These are phyloP conservation scores for Amylostereum areolatum DNA, from an alignment of 1,284 basidiomycete species.

Conservation along the genomic window DNA sequence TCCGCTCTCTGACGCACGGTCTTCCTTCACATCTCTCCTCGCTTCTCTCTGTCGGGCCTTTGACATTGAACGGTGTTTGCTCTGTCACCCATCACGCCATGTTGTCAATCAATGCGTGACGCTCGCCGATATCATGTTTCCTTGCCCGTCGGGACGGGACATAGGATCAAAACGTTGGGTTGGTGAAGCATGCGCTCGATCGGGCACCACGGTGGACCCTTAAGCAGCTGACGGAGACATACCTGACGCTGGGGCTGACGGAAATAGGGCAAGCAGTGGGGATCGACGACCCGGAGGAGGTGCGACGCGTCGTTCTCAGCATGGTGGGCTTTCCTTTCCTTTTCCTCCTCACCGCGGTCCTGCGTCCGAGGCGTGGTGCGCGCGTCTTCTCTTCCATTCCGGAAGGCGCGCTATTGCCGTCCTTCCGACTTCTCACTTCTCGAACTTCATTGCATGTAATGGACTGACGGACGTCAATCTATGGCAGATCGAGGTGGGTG, in stretches of 20 bases:
- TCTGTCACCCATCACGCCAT: too few species aligned
- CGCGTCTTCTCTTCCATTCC: not conserved
- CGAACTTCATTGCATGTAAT: too few species aligned
- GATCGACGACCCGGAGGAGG: conserved; percentile 46
- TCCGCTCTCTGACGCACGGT: too few species aligned
- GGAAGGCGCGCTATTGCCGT: too few species aligned
- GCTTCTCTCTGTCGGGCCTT: too few species aligned
- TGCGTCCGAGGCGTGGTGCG: too few species aligned
- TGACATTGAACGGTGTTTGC: too few species aligned
- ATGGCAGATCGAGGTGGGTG: conserved; percentile 59
- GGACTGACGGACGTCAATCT: not conserved
- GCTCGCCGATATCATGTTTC: not conserved
- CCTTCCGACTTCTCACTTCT: too few species aligned
- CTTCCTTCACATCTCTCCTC: too few species aligned
- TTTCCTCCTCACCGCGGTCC: too few species aligned
- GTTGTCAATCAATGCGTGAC: too few species aligned
- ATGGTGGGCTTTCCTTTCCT: conserved; percentile 47
- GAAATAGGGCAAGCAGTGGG: conserved; percentile 64
- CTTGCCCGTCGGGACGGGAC: not conserved
- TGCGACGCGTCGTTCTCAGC: conserved; percentile 53
- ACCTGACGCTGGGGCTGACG: conserved; percentile 63
- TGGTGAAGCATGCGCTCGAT: conserved; percentile 59
- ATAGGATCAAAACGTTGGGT: conserved; percentile 68
- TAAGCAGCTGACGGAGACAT: conserved; percentile 72
- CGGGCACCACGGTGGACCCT: conserved; percentile 70